Conservation (phyloP, 352 stramenopile species). For the Pythium angustatum region DNA sequence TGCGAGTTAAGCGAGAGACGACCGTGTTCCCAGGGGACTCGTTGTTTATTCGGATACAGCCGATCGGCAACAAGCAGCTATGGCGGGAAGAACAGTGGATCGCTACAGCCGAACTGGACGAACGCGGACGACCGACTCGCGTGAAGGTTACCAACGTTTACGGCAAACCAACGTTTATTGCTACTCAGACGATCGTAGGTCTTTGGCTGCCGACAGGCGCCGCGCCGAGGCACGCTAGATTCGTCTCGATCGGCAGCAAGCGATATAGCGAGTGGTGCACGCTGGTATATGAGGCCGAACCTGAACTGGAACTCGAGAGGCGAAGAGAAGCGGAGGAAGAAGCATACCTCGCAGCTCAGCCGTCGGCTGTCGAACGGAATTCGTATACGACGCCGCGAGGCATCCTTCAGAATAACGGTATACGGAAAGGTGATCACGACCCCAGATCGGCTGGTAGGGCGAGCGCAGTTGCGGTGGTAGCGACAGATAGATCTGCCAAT, state of each 20-base stretch:
- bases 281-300: constrained; percentile 7
- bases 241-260: constrained; percentile 6
- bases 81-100: constrained; percentile 17
- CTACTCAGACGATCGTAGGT: background rate
- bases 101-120: constrained; percentile 6
- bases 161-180: background rate
- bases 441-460: too few relatives aligned
- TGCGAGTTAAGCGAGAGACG: background rate
- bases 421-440: too few relatives aligned
- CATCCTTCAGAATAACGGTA: too few relatives aligned
- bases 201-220: background rate
- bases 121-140: background rate
- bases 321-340: background rate
- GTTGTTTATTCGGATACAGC: background rate
- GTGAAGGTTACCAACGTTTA: constrained; percentile 20
- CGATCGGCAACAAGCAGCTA: background rate
- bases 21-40: background rate
- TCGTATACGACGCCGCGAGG: too few relatives aligned
- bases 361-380: background rate
- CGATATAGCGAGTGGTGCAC: constrained; percentile 10
- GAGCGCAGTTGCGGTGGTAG: too few relatives aligned
- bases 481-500: too few relatives aligned
- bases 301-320: background rate
- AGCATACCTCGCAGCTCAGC: background rate
- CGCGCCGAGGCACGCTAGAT: background rate